Evolutionary conservation across 1,284 basidiomycete genomes (phyloP).

Genomic region (Schizophyllum commune): DNA sequence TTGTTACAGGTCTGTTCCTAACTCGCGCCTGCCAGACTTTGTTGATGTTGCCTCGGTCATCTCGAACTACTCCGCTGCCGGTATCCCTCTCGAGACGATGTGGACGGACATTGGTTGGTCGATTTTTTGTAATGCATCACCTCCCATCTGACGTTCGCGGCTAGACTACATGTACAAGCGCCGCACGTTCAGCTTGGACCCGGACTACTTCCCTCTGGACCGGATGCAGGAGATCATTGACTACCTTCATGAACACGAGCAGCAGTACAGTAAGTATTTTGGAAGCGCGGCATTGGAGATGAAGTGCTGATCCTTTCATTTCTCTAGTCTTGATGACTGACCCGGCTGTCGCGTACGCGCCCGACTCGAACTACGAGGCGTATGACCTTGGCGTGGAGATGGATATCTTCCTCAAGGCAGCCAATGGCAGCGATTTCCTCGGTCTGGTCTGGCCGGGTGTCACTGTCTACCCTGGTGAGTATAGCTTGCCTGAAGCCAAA

Average conservation of each 20-base stretch:
- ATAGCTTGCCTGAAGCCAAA: background rate
- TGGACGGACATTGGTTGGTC: constrained; percentile 60
- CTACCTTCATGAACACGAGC: constrained; percentile 50
- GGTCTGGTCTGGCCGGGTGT: constrained; percentile 72
- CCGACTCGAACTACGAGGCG: constrained; percentile 41
- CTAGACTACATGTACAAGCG: constrained; percentile 67
- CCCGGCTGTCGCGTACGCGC: constrained; percentile 54
- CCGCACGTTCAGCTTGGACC: constrained; percentile 63
- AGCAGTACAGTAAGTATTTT: constrained; percentile 42
- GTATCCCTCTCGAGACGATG: constrained; percentile 67
- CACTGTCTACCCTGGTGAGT: constrained; percentile 51
- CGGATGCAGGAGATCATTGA: constrained; percentile 59
- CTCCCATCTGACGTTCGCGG: background rate
- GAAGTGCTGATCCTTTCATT: background rate
- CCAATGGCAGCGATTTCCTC: constrained; percentile 51
- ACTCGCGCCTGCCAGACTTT: constrained; percentile 32
- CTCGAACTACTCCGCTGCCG: constrained; percentile 47
- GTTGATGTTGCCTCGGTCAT: constrained; percentile 56
- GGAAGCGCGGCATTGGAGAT: background rate
- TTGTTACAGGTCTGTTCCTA: background rate
- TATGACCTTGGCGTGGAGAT: constrained; percentile 47
- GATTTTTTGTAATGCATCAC: background rate
- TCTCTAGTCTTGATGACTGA: constrained; percentile 63
- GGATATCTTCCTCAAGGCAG: constrained; percentile 57
- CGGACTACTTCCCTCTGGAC: constrained; percentile 55